phyloP scores from a whole-genome alignment of 2,329 filamentous ascomycete species.

The Cladophialophora exuberans region DNA sequence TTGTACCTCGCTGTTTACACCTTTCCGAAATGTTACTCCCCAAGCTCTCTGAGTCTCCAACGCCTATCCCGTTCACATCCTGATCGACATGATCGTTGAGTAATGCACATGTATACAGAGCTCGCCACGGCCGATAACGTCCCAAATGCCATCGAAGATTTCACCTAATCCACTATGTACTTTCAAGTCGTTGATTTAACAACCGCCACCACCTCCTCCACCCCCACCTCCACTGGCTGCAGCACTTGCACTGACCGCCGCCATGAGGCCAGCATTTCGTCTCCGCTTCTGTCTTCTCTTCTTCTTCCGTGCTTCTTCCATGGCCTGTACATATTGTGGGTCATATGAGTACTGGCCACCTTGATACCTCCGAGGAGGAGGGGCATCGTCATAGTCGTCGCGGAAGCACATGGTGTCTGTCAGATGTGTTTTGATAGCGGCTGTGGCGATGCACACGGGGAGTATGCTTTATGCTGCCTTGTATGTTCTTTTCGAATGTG shows the following conservation, averaged over 20 bases:
- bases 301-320: background rate
- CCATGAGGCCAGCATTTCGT: background rate
- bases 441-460: background rate
- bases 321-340: background rate
- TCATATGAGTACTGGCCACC: background rate
- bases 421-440: background rate
- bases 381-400: background rate
- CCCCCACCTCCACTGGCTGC: background rate
- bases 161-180: background rate
- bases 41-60: background rate
- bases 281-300: background rate
- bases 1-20: slow-evolving; percentile 3
- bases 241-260: background rate
- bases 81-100: background rate
- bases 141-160: background rate
- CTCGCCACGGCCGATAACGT: background rate
- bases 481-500: no score
- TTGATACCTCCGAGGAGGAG: background rate
- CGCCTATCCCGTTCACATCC: no score
- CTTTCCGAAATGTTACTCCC: background rate
- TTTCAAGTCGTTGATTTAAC: background rate
- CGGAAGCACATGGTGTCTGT: background rate
- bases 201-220: background rate
- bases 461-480: background rate
- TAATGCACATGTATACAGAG: no score